Evolutionary conservation across 2,329 filamentous ascomycete species (phyloP), one percentile per base, ranked within the genome.

Genomic region (Fusarium hainanense): DNA sequence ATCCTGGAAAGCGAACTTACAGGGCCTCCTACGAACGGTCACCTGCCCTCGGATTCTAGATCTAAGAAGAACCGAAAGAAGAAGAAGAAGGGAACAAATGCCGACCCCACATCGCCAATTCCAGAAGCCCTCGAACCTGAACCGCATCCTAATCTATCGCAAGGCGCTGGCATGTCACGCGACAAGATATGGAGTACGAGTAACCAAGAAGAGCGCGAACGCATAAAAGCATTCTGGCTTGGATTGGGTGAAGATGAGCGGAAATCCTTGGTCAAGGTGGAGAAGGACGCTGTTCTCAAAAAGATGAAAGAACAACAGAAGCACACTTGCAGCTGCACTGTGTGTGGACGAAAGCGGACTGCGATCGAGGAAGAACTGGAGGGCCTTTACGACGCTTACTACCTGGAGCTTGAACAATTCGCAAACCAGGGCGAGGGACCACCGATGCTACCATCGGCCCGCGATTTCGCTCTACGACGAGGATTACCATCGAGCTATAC

Each of bases 261-360:
- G 74, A 96, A 97, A 79, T 96, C 93, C 18, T 85, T 99, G 48
- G 94, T 99, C 77, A 98, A 98, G 81, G 95, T 99, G 30, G 96
- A 99, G 82, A 99, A 99, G 82, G 95, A 99, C 81, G 95, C 96
- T 10, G 96, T 99, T 1, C 83, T 99, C 59, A 94, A 93, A 77
- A 99, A 99, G 85, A 99, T 99, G 96, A 99, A 99, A 85, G 96
- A 99, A 81, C 96, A 99, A 81, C 96, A 99, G 80, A 98, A 98
- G 81, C 94, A 98, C 79, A 98, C 95, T 4, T 99, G 96, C 84
- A 98, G 94, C 79, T 99, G 96, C 81, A 97, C 94, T 7, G 95
- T 99, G 42, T 99, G 96, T 80, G 96, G 96, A 55, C 89, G 96
- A 71, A 99, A 99, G 83, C 90, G 96, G 56, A 97, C 92, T 14